Evolutionary conservation across 306 rosid species (phyloP).

Genomic region (Rosa persica): DNA sequence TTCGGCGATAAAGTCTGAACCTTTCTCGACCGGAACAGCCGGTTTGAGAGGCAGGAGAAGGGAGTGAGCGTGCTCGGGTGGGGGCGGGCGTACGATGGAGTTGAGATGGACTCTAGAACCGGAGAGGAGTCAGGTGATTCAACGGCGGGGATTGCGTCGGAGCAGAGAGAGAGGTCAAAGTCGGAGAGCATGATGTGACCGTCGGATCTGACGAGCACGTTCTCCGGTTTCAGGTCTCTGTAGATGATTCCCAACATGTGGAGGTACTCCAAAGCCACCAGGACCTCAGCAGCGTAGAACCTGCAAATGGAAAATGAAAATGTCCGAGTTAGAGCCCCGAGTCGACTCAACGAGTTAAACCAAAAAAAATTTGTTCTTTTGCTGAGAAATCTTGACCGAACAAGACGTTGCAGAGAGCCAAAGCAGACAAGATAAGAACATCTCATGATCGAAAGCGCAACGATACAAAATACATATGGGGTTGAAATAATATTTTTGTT

Average conservation of each 20-base stretch:
- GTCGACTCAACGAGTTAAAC: conserved; percentile 12
- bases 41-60: conserved; percentile 56
- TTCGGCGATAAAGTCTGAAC: conserved; percentile 56
- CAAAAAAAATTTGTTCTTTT: background rate
- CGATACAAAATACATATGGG: conserved; percentile 23
- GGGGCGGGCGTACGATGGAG: conserved; percentile 35
- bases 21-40: conserved; percentile 74
- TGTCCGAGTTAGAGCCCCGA: background rate
- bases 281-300: conserved; percentile 91
- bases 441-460: conserved; percentile 27
- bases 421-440: conserved; percentile 42
- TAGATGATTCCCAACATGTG: conserved; percentile 98
- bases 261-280: conserved; percentile 93
- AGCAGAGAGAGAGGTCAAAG: conserved; percentile 82
- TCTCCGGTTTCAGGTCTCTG: conserved; percentile 94
- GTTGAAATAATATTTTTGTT: background rate
- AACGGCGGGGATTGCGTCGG: conserved; percentile 82
- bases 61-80: conserved; percentile 18
- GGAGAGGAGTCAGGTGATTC: conserved; percentile 56
- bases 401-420: conserved; percentile 23
- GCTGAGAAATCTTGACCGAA: conserved; percentile 13
- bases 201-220: conserved; percentile 93
- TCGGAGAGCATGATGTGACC: conserved; percentile 99
- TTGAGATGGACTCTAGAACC: conserved; percentile 17
- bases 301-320: conserved; percentile 33